Conservation (phyloP, 169 alveolate genomes). For the Amoebophrya sp. region DNA sequence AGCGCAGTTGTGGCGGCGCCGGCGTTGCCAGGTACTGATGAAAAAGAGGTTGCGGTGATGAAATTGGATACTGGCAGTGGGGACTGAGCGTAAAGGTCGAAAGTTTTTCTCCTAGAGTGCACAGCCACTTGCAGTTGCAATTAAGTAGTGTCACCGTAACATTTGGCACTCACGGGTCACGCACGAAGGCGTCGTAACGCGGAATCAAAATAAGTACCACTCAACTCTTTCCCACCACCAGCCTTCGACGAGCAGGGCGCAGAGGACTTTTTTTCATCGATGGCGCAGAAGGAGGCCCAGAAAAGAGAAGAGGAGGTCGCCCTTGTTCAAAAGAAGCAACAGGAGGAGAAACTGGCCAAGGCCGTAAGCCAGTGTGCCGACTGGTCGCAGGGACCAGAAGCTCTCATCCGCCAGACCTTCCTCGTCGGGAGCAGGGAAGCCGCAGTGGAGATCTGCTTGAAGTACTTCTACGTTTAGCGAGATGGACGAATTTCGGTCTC, state of each 20-base stretch:
- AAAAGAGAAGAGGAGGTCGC: not conserved
- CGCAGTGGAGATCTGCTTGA: not conserved
- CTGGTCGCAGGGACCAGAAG: not conserved
- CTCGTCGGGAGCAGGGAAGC: not conserved
- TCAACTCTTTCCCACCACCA: not conserved
- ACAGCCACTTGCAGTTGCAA: not conserved
- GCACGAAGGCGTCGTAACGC: no score
- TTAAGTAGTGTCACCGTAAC: no score
- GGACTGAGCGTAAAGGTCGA: not conserved
- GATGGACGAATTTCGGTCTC: no score
- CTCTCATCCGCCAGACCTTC: not conserved
- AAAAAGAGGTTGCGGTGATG: not conserved
- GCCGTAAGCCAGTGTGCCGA: not conserved
- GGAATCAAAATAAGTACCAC: not conserved
- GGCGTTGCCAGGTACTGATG: not conserved
- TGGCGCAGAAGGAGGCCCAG: slow-evolving; percentile 5
- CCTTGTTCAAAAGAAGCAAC: no score
- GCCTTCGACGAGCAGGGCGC: not conserved
- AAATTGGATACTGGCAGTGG: not conserved
- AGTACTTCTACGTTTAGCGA: not conserved
- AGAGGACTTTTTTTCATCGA: not conserved
- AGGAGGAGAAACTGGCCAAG: no score
- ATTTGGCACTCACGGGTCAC: no score
- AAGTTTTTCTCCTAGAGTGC: not conserved
- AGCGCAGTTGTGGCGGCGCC: not conserved